Evolutionary conservation across 495 filamentous ascomycete species (phyloP), one percentile per base, ranked within the genome.

Genomic region (Aspergillus egyptiacus): DNA sequence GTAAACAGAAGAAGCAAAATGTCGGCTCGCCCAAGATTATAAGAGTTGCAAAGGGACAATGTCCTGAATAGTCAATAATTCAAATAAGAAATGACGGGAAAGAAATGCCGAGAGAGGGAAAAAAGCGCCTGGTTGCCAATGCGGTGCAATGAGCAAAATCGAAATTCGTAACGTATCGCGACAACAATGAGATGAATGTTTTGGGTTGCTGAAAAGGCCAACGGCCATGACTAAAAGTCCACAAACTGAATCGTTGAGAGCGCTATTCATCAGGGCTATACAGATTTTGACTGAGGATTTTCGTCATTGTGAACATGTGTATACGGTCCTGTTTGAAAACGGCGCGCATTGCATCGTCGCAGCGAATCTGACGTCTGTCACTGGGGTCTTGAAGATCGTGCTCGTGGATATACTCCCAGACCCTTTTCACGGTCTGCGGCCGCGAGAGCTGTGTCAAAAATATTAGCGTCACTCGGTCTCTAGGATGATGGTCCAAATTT

Each of bases 291-390:
- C 77, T 79, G 10, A 88, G 74, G 17, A 87, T 78, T 65, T 87
- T 87, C 70, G 93, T 96, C 90, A 96, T 95, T 33, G 88, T 90
- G 61, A 98, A 97, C 94, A 98, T 98, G 58, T 96, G 88, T 28
- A 98, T 84, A 55, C 80, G 86, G 51, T 90, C 85, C 56, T 84
- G 79, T 63, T 91, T 91, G 73, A 98, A 97, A 2, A 98, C 86
- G 1, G 83, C 82, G 27, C 86, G 80, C 83, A 98, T 81, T 38
- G 79, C 77, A 30, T 95, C 89, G 68, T 98, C 94, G 64, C 93
- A 98, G 43, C 79, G 70, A 44, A 98, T 97, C 58, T 95, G 88
- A 10, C 93, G 86, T 60, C 87, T 85, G 66, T 98, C 94, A 46
- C 59, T 83, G 3, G 89, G 91, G 59, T 96, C 91, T 64, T 98